A percentile compares a stretch with the other conserved stretches of the same genome.
These are phyloP conservation scores for Fomitiporia mediterranea DNA, from an alignment of 1,284 basidiomycete genomes.

Conservation along the genomic window DNA sequence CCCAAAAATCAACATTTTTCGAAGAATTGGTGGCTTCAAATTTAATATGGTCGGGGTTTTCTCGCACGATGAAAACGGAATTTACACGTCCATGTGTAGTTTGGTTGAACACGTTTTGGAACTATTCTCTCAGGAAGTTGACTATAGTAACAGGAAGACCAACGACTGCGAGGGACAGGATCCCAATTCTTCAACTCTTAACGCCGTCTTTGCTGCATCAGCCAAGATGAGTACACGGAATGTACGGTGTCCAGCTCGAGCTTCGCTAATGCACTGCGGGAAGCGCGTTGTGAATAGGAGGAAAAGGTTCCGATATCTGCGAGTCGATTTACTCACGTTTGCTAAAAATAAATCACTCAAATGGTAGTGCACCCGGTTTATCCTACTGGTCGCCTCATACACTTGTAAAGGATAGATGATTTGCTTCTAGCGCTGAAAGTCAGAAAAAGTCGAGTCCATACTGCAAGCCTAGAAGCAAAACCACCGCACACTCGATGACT, in stretches of 20 bases:
- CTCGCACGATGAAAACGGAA: not conserved
- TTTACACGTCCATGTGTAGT: not conserved
- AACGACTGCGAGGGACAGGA: not conserved
- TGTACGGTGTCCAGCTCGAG: not conserved
- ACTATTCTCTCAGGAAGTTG: too few relatives aligned
- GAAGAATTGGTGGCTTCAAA: not conserved
- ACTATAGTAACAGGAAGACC: not conserved
- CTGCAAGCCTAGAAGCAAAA: too few relatives aligned
- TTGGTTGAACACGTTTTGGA: too few relatives aligned
- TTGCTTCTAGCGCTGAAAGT: not conserved
- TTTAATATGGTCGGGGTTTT: not conserved
- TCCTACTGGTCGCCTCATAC: not conserved
- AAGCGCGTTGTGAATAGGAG: not conserved
- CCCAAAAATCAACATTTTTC: not conserved
- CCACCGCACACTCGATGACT: too few relatives aligned
- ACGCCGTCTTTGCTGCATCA: not conserved
- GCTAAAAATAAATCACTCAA: not conserved
- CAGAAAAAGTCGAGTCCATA: not conserved
- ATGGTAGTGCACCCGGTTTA: not conserved
- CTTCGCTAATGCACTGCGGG: not conserved
- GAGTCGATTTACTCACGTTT: not conserved
- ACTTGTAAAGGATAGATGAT: not conserved
- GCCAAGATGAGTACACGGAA: not conserved
- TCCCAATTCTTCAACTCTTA: too few relatives aligned
- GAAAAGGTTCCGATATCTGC: not conserved